These are phyloP conservation scores for Sistotremastrum suecicum DNA, from an alignment of 768 basidiomycete genomes.

Conservation along the genomic window DNA sequence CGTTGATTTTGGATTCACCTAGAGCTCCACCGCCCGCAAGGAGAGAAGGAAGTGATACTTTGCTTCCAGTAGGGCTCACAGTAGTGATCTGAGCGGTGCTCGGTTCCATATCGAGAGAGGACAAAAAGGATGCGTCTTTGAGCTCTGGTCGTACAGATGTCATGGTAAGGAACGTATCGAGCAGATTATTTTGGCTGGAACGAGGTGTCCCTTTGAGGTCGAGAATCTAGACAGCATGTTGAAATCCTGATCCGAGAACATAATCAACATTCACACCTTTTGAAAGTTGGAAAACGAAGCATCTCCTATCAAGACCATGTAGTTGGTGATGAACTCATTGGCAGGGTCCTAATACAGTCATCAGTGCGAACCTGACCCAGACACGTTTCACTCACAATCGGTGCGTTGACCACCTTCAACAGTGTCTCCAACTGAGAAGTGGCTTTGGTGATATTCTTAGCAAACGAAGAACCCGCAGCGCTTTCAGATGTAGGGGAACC, in stretches of 20 bases:
- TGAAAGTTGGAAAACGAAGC: constrained; percentile 96
- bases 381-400: constrained; percentile 43
- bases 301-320: constrained; percentile 87
- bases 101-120: constrained; percentile 93
- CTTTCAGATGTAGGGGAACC: constrained; percentile 55
- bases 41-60: constrained; percentile 37
- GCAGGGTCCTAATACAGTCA: constrained; percentile 55
- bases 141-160: constrained; percentile 89
- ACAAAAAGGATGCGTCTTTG: constrained; percentile 82
- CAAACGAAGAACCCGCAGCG: constrained; percentile 15
- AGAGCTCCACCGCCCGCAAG: constrained; percentile 14
- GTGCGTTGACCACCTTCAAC: constrained; percentile 90
- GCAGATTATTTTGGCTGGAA: constrained; percentile 70
- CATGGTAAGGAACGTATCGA: constrained; percentile 83
- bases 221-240: constrained; percentile 44
- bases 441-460: constrained; percentile 66
- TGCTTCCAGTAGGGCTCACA: constrained; percentile 52
- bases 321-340: constrained; percentile 91
- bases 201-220: constrained; percentile 91
- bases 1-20: constrained; percentile 18
- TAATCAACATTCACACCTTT: constrained; percentile 43
- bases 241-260: too few species aligned
- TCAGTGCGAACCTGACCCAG: not conserved
- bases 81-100: constrained; percentile 34
- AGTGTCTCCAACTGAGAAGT: constrained; percentile 78